These are phyloP conservation scores for Stachybotrys chartarum DNA, from an alignment of 2,329 filamentous ascomycete genomes.

Conservation along the genomic window DNA sequence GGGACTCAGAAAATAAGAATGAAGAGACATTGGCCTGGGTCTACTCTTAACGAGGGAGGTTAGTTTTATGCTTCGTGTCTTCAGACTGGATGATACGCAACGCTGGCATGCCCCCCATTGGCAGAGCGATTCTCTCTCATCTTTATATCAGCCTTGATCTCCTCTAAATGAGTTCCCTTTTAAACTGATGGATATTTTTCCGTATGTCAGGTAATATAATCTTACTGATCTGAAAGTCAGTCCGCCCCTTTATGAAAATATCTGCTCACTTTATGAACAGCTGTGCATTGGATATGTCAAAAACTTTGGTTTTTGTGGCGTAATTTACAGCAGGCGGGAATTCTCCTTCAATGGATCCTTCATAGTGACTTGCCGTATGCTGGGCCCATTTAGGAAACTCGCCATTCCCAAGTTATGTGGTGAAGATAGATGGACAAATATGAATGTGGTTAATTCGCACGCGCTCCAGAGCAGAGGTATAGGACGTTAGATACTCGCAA, in stretches of 20 bases:
- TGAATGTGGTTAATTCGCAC: too few species aligned
- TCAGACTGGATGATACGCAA: too few species aligned
- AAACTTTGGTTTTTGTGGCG: neutral
- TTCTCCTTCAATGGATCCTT: neutral
- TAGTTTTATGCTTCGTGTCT: too few species aligned
- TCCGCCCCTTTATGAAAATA: neutral
- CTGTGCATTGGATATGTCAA: neutral
- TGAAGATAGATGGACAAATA: too few species aligned
- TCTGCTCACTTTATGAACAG: neutral
- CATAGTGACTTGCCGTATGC: neutral
- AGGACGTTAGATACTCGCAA: too few species aligned
- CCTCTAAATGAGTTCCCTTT: neutral
- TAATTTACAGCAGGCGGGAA: neutral
- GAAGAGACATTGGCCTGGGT: too few species aligned
- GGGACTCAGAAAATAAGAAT: too few species aligned
- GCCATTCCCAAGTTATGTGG: too few species aligned
- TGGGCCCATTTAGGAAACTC: neutral
- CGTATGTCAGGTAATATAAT: neutral
- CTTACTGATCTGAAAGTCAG: neutral
- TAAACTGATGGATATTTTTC: neutral
- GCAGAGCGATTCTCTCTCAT: neutral
- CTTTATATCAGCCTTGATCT: neutral
- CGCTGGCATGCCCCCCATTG: neutral
- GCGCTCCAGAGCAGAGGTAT: too few species aligned
- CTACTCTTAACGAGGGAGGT: too few species aligned